Evolutionary conservation across 2,329 filamentous ascomycete genomes (phyloP).

Genomic region (Colletotrichum neosansevieriae): DNA sequence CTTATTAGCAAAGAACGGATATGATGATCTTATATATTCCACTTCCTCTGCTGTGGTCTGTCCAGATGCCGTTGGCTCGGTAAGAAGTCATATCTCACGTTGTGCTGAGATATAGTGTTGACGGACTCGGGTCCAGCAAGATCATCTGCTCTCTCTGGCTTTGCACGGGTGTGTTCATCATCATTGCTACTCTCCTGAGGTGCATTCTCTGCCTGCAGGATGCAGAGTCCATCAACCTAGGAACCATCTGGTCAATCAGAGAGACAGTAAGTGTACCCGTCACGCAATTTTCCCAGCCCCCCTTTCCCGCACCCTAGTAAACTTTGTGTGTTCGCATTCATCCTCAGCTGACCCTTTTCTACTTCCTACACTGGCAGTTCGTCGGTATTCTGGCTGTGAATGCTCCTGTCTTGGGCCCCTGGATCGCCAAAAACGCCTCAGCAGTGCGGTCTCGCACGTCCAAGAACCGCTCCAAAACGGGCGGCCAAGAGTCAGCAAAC

Average conservation of each 20-base stretch:
- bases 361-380: slow-evolving; percentile 36
- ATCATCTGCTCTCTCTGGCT: slow-evolving; percentile 44
- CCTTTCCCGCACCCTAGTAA: slow-evolving; percentile 3
- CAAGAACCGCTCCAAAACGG: slow-evolving; percentile 17
- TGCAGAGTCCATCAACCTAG: slow-evolving; percentile 43
- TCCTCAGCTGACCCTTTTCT: slow-evolving; percentile 15
- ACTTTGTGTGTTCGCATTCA: neutral
- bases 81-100: slow-evolving; percentile 9
- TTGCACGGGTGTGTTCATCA: slow-evolving; percentile 46
- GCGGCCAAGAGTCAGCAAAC: slow-evolving; percentile 26
- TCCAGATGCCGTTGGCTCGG: slow-evolving; percentile 42
- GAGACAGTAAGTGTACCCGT: slow-evolving; percentile 42
- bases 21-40: slow-evolving; percentile 44
- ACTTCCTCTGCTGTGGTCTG: slow-evolving; percentile 43
- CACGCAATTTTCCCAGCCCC: slow-evolving; percentile 11
- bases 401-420: slow-evolving; percentile 44
- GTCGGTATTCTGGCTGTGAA: slow-evolving; percentile 45
- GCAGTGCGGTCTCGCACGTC: slow-evolving; percentile 38
- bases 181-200: slow-evolving; percentile 44
- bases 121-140: slow-evolving; percentile 41
- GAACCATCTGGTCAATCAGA: slow-evolving; percentile 46
- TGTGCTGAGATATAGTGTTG: too few species aligned
- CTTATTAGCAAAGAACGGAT: slow-evolving; percentile 38
- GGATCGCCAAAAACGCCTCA: slow-evolving; percentile 41
- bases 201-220: slow-evolving; percentile 43